These are phyloP conservation scores for Linum usitatissimum DNA, from an alignment of 345 rosid species.

Conservation along the genomic window DNA sequence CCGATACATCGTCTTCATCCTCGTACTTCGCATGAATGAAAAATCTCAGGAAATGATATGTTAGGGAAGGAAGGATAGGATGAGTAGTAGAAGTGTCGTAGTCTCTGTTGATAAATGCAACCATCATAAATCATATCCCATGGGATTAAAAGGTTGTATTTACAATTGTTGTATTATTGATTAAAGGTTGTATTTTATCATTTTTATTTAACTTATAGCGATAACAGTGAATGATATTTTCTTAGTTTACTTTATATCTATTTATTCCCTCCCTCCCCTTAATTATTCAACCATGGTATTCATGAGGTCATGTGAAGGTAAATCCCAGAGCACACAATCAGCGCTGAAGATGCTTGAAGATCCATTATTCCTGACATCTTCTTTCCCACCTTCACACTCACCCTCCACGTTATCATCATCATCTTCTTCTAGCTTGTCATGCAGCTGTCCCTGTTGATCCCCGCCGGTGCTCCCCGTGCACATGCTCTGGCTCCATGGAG, in stretches of 20 bases:
- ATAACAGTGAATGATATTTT: background rate
- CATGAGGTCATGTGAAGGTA: constrained; percentile 62
- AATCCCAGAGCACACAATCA: constrained; percentile 76
- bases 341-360: constrained; percentile 42
- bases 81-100: background rate
- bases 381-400: constrained; percentile 38
- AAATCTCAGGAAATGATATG: background rate
- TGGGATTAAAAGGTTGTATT: background rate
- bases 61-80: background rate
- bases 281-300: constrained; percentile 40
- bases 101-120: background rate
- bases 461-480: constrained; percentile 36
- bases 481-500: constrained; percentile 50
- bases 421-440: constrained; percentile 31
- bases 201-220: background rate
- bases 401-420: constrained; percentile 48
- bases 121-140: background rate
- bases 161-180: background rate
- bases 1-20: constrained; percentile 88
- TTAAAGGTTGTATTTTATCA: no score
- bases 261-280: background rate
- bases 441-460: constrained; percentile 28
- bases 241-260: background rate
- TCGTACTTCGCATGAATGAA: constrained; percentile 77
- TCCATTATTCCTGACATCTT: constrained; percentile 27